Evolutionary conservation across 805 yeast species (phyloP), one percentile per base, ranked within the genome.

Genomic region (Kodamaea sagamina): DNA sequence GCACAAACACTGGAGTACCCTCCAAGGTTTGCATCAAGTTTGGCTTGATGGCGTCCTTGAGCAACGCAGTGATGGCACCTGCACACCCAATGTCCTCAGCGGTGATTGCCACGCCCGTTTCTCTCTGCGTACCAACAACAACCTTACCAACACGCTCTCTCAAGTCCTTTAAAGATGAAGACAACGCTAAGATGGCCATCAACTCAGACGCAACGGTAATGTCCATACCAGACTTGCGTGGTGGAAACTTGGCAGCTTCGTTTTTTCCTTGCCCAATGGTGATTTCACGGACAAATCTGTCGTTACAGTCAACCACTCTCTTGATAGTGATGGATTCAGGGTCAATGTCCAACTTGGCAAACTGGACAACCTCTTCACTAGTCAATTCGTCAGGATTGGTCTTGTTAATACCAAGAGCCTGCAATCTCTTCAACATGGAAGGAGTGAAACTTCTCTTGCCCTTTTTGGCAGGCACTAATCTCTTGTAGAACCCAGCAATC

Each of bases 1-100:
- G 98, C 13, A 92, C 96, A 59, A 92, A 82, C 18, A 92, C 98
- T 4, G 98, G 98, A 6, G 97, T 90, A 47, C 98, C 98, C 69
- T 92, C 97, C 48, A 92, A 77, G 39, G 97, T 88, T 69, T 92
- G 98, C 98, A 92, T 92, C 62, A 92, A 68, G 63, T 88, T 92
- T 52, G 98, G 98, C 72, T 90, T 92, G 63, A 92, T 83, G 17
- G 98, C 96, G 62, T 92, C 98, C 71, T 89, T 92, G 76, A 92
- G 74, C 58, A 92, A 75, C 9, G 98, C 97, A 39, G 97, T 85
- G 49, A 92, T 71, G 12, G 98, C 98, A 58, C 98, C 98, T 19
- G 96, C 96, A 65, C 88, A 82, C 26, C 97, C 97, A 55, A 92
- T 75, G 61, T 92, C 98, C 63, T 92, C 97, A 55, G 90, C 87